These are phyloP conservation scores for Penicillium sp. DNA, from an alignment of 2,329 filamentous ascomycete genomes.

Conservation along the genomic window DNA sequence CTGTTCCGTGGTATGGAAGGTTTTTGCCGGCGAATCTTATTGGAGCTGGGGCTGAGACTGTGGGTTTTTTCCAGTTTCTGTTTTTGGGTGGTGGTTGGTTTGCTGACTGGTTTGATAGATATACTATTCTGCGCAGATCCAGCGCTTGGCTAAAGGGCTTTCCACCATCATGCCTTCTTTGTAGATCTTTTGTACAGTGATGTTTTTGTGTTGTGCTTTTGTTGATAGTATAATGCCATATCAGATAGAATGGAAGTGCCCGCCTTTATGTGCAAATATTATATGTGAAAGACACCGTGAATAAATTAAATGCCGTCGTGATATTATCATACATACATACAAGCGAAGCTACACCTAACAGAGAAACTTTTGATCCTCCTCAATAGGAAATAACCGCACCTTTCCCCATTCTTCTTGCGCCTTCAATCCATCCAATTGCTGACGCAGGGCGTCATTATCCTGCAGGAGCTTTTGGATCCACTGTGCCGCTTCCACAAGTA, in stretches of 20 bases:
- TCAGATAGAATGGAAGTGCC: too few species aligned
- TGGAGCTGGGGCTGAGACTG: conserved; percentile 33
- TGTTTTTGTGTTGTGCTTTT: background rate
- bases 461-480: conserved; percentile 12
- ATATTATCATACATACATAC: background rate
- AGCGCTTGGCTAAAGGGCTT: conserved; percentile 20
- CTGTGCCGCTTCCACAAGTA: conserved; percentile 16
- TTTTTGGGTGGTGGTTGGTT: background rate
- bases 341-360: background rate
- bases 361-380: background rate
- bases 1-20: conserved; percentile 24
- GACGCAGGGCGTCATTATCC: conserved; percentile 13
- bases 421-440: conserved; percentile 8
- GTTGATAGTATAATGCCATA: too few species aligned
- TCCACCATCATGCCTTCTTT: conserved; percentile 17
- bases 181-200: background rate
- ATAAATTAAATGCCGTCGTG: background rate
- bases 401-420: conserved; percentile 1
- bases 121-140: conserved; percentile 22
- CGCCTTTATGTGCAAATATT: too few species aligned
- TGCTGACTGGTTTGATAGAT: conserved; percentile 17
- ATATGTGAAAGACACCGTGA: background rate
- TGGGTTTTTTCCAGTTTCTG: conserved; percentile 19
- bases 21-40: conserved; percentile 27
- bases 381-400: background rate